Percentiles rank a stretch among this genome's conserved stretches.
These are phyloP conservation scores for Tremella fuciformis DNA, from an alignment of 768 basidiomycete species.

Conservation along the genomic window DNA sequence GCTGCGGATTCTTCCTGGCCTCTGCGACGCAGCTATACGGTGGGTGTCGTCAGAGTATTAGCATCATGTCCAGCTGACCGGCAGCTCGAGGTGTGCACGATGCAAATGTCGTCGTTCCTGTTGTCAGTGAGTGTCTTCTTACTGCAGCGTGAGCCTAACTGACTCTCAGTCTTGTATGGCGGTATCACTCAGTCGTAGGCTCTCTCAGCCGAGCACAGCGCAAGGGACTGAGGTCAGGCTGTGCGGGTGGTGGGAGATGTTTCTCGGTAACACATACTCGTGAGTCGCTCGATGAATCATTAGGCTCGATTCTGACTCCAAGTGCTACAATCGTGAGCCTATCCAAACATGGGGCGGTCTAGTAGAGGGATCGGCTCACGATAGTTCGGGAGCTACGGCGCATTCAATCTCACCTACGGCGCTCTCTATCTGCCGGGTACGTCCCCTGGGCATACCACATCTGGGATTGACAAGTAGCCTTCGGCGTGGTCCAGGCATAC, in stretches of 20 bases:
- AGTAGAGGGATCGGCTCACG: not conserved
- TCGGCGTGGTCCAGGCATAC: slow-evolving; percentile 6
- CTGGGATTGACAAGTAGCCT: not conserved
- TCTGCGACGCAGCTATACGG: slow-evolving; percentile 5
- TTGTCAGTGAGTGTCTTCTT: slow-evolving; percentile 4
- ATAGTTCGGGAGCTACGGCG: slow-evolving; percentile 9
- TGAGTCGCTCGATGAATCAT: not conserved
- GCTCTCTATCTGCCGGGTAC: slow-evolving; percentile 9
- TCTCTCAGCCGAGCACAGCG: not conserved
- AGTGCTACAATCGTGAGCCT: slow-evolving; percentile 8
- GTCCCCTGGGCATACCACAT: not conserved
- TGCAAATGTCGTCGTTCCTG: slow-evolving; percentile 4
- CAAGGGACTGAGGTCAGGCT: not conserved
- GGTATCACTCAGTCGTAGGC: slow-evolving; percentile 8
- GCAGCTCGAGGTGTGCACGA: slow-evolving; percentile 6
- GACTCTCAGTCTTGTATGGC: slow-evolving; percentile 10
- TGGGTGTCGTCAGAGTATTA: not conserved
- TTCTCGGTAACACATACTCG: slow-evolving; percentile 10
- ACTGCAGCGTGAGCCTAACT: not conserved
- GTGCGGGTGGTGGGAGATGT: slow-evolving; percentile 13
- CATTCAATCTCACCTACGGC: slow-evolving; percentile 9
- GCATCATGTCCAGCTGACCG: not conserved
- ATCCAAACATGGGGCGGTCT: not conserved
- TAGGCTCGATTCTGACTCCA: not conserved
- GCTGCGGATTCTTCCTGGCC: slow-evolving; percentile 9